Evolutionary conservation across 2,329 filamentous ascomycete genomes (phyloP).

Genomic region (Pseudogymnoascus verrucosus): DNA sequence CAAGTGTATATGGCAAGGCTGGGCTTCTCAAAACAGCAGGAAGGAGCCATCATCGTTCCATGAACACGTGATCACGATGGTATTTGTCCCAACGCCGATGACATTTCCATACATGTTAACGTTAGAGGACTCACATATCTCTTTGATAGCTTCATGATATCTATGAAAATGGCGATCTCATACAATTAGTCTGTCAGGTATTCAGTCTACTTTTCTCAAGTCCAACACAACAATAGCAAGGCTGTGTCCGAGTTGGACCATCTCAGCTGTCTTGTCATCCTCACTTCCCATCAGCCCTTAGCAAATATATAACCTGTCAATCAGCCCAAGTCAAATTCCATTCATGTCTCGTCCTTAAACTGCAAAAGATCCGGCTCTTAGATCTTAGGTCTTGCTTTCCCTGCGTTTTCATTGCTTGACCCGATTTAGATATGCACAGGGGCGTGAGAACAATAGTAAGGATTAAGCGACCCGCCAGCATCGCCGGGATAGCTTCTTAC

Average conservation of each 20-base stretch:
- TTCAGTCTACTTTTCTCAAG: not conserved
- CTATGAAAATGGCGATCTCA: not conserved
- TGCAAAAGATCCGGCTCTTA: not conserved
- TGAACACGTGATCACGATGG: not conserved
- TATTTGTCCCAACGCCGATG: not conserved
- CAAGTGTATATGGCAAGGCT: not conserved
- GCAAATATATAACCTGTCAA: slow-evolving; percentile 4
- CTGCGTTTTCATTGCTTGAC: not conserved
- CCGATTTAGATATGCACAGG: not conserved
- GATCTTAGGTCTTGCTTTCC: not conserved
- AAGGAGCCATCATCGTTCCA: not conserved
- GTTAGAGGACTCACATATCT: not conserved
- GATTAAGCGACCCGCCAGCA: not conserved
- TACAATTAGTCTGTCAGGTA: not conserved
- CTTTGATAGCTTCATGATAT: not conserved
- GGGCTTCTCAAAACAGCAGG: not conserved
- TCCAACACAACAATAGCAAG: not conserved
- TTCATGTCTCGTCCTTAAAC: slow-evolving; percentile 2
- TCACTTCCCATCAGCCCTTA: not conserved
- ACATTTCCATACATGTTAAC: not conserved
- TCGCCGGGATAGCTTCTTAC: not conserved
- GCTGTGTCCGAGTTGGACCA: not conserved
- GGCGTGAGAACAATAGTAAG: slow-evolving; percentile 2
- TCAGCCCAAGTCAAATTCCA: not conserved
- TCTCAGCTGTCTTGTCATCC: not conserved